phyloP scores from a whole-genome alignment of 2,329 filamentous ascomycete species.

The Aspergillus clavatus region DNA sequence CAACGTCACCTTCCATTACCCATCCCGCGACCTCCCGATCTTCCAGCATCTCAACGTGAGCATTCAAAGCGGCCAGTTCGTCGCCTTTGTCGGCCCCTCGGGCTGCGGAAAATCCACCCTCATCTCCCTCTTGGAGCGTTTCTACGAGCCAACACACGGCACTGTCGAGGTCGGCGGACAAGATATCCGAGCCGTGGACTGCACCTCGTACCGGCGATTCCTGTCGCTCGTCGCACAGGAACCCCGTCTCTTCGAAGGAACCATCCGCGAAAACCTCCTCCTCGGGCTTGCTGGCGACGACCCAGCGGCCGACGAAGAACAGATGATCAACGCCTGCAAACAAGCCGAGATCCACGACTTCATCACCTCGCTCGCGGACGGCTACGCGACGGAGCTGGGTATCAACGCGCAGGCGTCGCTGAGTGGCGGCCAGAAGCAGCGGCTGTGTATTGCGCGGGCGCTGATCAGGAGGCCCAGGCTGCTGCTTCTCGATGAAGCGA shows the following conservation, averaged over 20 bases:
- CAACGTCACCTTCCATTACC: constrained; percentile 27
- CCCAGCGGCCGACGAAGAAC: constrained; percentile 30
- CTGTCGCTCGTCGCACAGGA: constrained; percentile 42
- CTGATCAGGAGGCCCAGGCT: constrained; percentile 50
- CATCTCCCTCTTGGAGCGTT: constrained; percentile 44
- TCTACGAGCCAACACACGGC: constrained; percentile 42
- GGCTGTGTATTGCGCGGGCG: constrained; percentile 53
- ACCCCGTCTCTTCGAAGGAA: constrained; percentile 43
- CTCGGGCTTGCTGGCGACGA: constrained; percentile 40
- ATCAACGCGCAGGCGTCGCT: constrained; percentile 46
- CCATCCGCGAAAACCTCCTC: constrained; percentile 45
- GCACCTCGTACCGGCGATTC: constrained; percentile 26
- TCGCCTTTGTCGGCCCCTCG: constrained; percentile 45
- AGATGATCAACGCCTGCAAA: constrained; percentile 45
- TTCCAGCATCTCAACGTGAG: constrained; percentile 30
- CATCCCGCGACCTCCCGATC: constrained; percentile 26
- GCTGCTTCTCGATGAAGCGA: constrained; percentile 57
- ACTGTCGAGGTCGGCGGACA: constrained; percentile 32
- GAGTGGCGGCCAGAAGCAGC: constrained; percentile 54
- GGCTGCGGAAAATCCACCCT: constrained; percentile 47
- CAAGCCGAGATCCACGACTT: constrained; percentile 53
- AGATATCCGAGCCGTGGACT: constrained; percentile 27
- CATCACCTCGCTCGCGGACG: constrained; percentile 49
- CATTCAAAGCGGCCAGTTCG: constrained; percentile 39
- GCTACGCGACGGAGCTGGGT: constrained; percentile 47